Base-by-base conservation (phyloP, 768 basidiomycete genomes). In the Macrolepiota fuliginosa region DNA sequence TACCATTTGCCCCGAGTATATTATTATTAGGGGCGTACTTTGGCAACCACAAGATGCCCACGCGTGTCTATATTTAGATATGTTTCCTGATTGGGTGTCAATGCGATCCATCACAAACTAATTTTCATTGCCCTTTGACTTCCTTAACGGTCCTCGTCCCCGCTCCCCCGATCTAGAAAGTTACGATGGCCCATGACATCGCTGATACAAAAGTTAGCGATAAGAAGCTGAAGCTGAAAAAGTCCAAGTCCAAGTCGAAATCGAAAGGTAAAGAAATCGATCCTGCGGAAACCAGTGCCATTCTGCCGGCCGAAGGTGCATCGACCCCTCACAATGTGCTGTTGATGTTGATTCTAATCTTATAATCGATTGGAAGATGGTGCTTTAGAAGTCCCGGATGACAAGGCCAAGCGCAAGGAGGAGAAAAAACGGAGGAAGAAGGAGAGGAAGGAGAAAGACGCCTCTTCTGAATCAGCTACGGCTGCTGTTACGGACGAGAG, bases 151-250 rank as follows among this genome's bases (percentile, higher is more conserved):
- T 49, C 24, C 25, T 27, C 47, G 24, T 27, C 19, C 11, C 25
- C 7, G 24, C 37, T 2, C 37, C 24, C 9, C 24, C 22, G 25
- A 24, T 24, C 25, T 12, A 13, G 12, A 13, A n/a, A n/a, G 13
- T 15, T 11, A 45, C 17, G 15, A 55, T 55, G 54, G 10, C 54
- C 29, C 54, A 27, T 4, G 37, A 22, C 25, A 24, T n/a, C 10
- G 37, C 36, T 37, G 36, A 25, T 39, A 13, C 35, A 2, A 54
- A 47, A 32, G 3, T 24, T 22, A 24, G 29, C 47, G 68, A 61
- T 42, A 68, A 70, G 55, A 69, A 70, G 61, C 62, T 62, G 46
- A 69, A 70, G 61, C 62, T 62, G 46, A 73, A 72, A 62, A 64
- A 66, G 53, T 47, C 56, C 10, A 49, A 47, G 17, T 69, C 69